These are phyloP conservation scores for Sclerotinia minor DNA, from an alignment of 2,329 filamentous ascomycete genomes.

Conservation along the genomic window DNA sequence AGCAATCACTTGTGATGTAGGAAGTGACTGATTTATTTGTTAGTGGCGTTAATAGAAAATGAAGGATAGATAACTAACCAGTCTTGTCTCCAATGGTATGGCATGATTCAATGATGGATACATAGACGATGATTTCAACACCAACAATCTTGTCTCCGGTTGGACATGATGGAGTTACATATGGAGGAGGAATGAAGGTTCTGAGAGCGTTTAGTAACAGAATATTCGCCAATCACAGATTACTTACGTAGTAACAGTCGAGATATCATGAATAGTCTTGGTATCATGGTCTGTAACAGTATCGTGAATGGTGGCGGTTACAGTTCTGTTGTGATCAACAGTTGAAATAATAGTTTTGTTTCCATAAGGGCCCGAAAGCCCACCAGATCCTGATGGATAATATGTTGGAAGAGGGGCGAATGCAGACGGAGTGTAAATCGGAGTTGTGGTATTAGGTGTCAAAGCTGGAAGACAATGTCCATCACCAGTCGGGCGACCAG, in stretches of 20 bases:
- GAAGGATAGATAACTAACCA: constrained; percentile 5
- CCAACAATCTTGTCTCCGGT: constrained; percentile 35
- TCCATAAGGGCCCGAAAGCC: constrained; percentile 20
- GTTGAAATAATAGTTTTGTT: constrained; percentile 28
- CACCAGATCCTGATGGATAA: constrained; percentile 15
- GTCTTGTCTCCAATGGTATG: constrained; percentile 27
- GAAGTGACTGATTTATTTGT: constrained; percentile 25
- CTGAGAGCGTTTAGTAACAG: constrained; percentile 12
- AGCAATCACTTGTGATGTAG: constrained; percentile 26
- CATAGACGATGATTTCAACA: constrained; percentile 41
- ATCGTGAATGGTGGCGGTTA: constrained; percentile 17
- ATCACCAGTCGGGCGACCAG: constrained; percentile 39
- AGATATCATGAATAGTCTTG: constrained; percentile 22
- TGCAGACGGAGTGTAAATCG: constrained; percentile 21
- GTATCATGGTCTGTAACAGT: constrained; percentile 14
- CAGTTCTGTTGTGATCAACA: constrained; percentile 18
- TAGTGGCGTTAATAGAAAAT: not conserved
- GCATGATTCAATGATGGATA: constrained; percentile 40
- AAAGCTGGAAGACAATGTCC: constrained; percentile 31
- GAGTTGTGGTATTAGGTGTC: constrained; percentile 20
- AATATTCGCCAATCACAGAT: not conserved
- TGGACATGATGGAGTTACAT: constrained; percentile 29
- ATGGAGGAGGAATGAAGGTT: constrained; percentile 29
- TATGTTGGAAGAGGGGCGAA: constrained; percentile 17
- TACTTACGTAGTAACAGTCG: constrained; percentile 24